phyloP scores from a whole-genome alignment of 768 basidiomycete genomes.

The Rhizopogon rudus region DNA sequence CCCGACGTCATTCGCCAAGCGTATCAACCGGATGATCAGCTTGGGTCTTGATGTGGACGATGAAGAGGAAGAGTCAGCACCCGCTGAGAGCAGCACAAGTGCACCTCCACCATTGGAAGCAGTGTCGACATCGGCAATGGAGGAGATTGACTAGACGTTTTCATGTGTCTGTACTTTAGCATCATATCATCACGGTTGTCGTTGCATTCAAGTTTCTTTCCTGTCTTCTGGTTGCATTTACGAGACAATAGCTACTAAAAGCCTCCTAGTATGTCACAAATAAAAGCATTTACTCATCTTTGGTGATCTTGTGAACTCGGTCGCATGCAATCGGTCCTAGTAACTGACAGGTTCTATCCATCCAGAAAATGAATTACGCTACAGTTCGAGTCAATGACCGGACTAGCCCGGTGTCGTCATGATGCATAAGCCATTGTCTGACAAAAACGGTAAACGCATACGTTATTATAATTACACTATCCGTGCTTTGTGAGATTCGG shows the following conservation, averaged over 20 bases:
- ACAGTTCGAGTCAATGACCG: too few relatives aligned
- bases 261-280: constrained; percentile 10
- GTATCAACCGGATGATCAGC: constrained; percentile 95
- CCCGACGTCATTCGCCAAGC: constrained; percentile 90
- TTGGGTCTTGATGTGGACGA: constrained; percentile 89
- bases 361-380: too few relatives aligned
- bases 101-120: constrained; percentile 51
- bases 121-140: constrained; percentile 82
- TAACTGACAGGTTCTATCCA: too few relatives aligned
- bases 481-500: not conserved
- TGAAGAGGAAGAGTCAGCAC: constrained; percentile 45
- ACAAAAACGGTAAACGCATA: too few relatives aligned
- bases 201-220: constrained; percentile 9
- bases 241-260: constrained; percentile 19
- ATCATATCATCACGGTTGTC: constrained; percentile 18
- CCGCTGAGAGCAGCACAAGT: constrained; percentile 42
- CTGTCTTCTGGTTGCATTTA: constrained; percentile 20
- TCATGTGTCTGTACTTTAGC: constrained; percentile 21
- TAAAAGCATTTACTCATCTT: constrained; percentile 1
- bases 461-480: too few relatives aligned
- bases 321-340: too few relatives aligned
- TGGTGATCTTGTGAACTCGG: too few relatives aligned
- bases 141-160: constrained; percentile 81
- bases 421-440: too few relatives aligned
- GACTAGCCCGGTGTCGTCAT: too few relatives aligned